Conservation (phyloP, 1,284 basidiomycete genomes). For the Coniferiporia sulphurascens region DNA sequence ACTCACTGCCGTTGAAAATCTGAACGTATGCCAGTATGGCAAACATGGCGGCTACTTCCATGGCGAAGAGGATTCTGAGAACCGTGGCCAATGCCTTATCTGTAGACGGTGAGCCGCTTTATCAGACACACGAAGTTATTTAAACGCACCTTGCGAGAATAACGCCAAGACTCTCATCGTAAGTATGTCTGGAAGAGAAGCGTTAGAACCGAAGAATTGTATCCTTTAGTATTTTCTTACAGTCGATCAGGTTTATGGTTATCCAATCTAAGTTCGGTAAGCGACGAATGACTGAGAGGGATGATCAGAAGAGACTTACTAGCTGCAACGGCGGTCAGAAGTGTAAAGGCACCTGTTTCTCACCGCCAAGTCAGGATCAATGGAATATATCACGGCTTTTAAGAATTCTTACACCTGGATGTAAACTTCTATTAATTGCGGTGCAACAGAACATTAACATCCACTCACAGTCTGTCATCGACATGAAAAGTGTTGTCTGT, state of each 20-base stretch:
- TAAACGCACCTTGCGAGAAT: background rate
- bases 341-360: too few relatives aligned
- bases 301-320: background rate
- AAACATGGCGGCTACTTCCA: constrained; percentile 1
- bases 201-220: background rate
- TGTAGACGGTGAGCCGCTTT: background rate
- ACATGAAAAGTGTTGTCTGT: too few relatives aligned
- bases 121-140: too few relatives aligned
- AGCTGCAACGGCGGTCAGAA: too few relatives aligned
- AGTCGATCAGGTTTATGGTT: constrained; percentile 4
- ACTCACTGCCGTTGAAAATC: background rate
- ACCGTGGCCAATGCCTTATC: background rate
- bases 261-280: background rate
- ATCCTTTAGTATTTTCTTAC: background rate
- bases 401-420: too few relatives aligned
- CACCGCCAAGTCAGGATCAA: too few relatives aligned
- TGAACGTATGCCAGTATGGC: constrained; percentile 1
- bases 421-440: too few relatives aligned
- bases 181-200: background rate
- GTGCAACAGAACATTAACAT: too few relatives aligned
- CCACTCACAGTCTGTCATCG: too few relatives aligned
- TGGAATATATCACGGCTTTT: too few relatives aligned
- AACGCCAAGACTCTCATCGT: constrained; percentile 2
- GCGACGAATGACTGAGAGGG: background rate
- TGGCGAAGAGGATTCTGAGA: background rate